Evolutionary conservation across 225 moss, liverwort and hornwort species (phyloP).

Genomic region (Rhytidiadelphus loreus): DNA sequence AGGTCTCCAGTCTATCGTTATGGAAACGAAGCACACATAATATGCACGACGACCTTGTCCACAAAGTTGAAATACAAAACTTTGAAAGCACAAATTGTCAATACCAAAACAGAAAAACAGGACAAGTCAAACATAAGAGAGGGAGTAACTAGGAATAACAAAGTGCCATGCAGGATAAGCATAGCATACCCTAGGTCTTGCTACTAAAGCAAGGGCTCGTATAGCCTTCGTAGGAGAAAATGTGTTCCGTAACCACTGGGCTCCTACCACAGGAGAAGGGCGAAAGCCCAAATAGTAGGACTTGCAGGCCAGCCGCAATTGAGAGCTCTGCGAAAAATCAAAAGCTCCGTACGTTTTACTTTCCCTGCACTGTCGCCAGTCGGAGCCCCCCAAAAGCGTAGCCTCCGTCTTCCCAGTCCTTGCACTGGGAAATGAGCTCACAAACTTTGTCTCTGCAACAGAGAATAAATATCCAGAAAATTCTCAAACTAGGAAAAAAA

Average conservation of each 20-base stretch:
- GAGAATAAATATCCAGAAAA: neutral
- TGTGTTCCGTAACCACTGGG: conserved; percentile 18
- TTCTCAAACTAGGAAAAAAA: neutral
- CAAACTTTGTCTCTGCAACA: conserved; percentile 47
- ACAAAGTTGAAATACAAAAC: neutral
- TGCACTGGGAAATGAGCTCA: conserved; percentile 27
- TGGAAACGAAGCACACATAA: neutral
- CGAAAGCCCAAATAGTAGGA: conserved; percentile 29
- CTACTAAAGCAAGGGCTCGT: conserved; percentile 17
- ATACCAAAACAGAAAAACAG: neutral
- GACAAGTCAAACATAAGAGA: neutral
- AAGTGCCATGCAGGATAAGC: neutral
- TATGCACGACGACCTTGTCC: neutral
- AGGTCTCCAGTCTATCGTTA: neutral
- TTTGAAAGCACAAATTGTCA: neutral
- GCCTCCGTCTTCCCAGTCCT: conserved; percentile 14
- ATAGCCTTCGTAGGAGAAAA: conserved; percentile 10
- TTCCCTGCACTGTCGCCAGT: conserved; percentile 19
- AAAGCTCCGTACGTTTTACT: conserved; percentile 25
- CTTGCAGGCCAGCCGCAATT: conserved; percentile 40
- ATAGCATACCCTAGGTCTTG: conserved; percentile 29
- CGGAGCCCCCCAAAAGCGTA: conserved; percentile 6
- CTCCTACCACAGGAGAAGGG: conserved; percentile 26
- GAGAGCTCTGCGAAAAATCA: conserved; percentile 13
- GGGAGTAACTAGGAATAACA: neutral